Conservation (phyloP, 805 yeast species). For the Candida loeiensis region DNA sequence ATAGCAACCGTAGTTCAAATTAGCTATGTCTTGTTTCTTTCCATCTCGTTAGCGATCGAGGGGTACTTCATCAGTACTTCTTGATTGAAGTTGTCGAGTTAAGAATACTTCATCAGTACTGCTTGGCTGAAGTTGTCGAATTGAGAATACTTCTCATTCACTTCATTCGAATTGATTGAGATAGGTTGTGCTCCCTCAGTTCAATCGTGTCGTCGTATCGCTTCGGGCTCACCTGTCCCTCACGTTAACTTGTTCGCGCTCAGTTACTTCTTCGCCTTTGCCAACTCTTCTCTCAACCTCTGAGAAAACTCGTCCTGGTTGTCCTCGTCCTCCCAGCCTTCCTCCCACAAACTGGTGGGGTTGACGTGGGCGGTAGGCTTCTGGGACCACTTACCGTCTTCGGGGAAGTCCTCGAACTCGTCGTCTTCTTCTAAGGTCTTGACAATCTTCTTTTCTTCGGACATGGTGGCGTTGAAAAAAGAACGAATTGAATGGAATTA, state of each 20-base stretch:
- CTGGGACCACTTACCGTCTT: slow-evolving; percentile 71
- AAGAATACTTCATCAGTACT: too few species aligned
- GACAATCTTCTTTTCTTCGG: slow-evolving; percentile 41
- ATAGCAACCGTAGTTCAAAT: too few species aligned
- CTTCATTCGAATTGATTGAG: too few species aligned
- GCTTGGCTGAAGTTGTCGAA: too few species aligned
- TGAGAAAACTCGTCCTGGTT: slow-evolving; percentile 84
- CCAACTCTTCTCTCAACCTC: slow-evolving; percentile 54
- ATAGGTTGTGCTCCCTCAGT: too few species aligned
- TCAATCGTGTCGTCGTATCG: not conserved
- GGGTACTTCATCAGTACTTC: too few species aligned
- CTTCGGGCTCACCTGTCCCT: too few species aligned
- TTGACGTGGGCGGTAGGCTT: slow-evolving; percentile 49
- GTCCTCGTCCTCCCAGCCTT: slow-evolving; percentile 96
- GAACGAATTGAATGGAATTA: not conserved
- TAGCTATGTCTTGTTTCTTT: too few species aligned
- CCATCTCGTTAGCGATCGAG: too few species aligned
- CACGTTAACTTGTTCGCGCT: too few species aligned
- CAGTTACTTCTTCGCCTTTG: slow-evolving; percentile 12
- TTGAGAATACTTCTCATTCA: too few species aligned
- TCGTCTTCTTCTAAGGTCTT: slow-evolving; percentile 92
- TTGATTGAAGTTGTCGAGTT: too few species aligned
- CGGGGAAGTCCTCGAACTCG: slow-evolving; percentile 96
- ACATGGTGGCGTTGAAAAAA: slow-evolving; percentile 1
- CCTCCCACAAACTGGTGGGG: slow-evolving; percentile 81